Evolutionary conservation across 2,329 filamentous ascomycete genomes (phyloP).

Genomic region (Gyromitra esculenta): DNA sequence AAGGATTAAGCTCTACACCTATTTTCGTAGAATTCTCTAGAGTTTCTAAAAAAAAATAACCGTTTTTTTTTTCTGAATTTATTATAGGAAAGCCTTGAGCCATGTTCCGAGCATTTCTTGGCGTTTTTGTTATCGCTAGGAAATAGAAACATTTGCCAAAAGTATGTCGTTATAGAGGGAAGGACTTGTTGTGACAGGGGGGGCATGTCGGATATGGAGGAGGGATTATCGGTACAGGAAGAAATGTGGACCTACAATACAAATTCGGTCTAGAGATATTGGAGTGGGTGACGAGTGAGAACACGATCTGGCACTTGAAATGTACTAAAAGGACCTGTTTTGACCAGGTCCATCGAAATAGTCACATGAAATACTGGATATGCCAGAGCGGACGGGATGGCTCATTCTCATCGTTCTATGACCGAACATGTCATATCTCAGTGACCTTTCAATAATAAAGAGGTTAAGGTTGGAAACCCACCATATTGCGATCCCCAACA

Average conservation of each 20-base stretch:
- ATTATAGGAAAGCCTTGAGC: slow-evolving; percentile 2
- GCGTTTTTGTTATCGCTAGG: background rate
- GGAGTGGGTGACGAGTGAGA: background rate
- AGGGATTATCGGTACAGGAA: slow-evolving; percentile 12
- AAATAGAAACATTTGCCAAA: slow-evolving; percentile 3
- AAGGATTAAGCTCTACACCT: slow-evolving; percentile 3
- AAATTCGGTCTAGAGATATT: slow-evolving; percentile 15
- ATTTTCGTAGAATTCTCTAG: background rate
- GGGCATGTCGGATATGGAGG: slow-evolving; percentile 4
- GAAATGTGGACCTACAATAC: slow-evolving; percentile 10
- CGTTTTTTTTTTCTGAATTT: background rate
- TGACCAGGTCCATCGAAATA: slow-evolving; percentile 1
- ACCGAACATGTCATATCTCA: no score
- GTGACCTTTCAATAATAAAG: no score
- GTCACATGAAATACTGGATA: background rate
- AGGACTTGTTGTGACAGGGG: background rate
- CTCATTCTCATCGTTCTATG: background rate
- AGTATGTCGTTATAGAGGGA: slow-evolving; percentile 3
- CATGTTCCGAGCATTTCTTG: background rate
- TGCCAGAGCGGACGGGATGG: background rate
- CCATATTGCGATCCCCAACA: no score
- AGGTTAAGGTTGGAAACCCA: no score
- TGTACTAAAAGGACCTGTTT: slow-evolving; percentile 11
- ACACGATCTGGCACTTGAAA: slow-evolving; percentile 3
- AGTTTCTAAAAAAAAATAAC: background rate